Base-by-base conservation (phyloP, 176 grass and related monocot genomes). In the Pontederia crassipes region DNA sequence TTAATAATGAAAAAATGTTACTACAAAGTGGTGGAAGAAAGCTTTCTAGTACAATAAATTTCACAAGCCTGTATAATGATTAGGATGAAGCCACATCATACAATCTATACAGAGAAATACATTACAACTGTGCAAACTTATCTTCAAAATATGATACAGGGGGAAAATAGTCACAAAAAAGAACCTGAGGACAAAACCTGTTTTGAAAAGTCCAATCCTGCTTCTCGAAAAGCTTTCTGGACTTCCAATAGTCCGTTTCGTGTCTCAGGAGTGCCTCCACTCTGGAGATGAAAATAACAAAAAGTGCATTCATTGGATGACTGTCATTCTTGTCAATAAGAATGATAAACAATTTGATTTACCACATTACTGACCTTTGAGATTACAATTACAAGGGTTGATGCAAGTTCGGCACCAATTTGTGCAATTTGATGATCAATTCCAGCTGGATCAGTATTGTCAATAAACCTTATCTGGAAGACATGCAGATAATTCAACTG, bases 341-440 rank as follows among this genome's bases (percentile, higher is more conserved):
- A 40, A 40, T 40, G 32, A 40, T 40, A 40, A 40, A 40, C 4
- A 7, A 40, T 40, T 40, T 40, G 6, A 40, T 40, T 63, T 14
- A 46, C 17, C 47, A 48, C 26, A 27, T 28, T 72, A 55, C 18
- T n/a, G 49, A 98, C 94, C 87, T 98, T 98, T 46, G 94, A 98
- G 68, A 86, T 93, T 49, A 98, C 94, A 74, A 98, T 84, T 63
- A 98, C 88, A 72, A 98, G 94, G 61, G 94, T 98, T 72, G 88
- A 89, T 68, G 61, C 74, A 66, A 98, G 82, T 72, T 98, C 94
- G 29, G 65, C 61, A 48, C 94, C 94, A 66, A 98, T 77, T 65
- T 98, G 94, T 71, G 94, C 94, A 83, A 98, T 83, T 98, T 98
- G 94, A 75, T 98, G 88, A 85, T 98, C 94, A 49, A 98, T 98